These are phyloP conservation scores for Breviolum minutum DNA, from an alignment of 73 alveolate species.

Conservation along the genomic window DNA sequence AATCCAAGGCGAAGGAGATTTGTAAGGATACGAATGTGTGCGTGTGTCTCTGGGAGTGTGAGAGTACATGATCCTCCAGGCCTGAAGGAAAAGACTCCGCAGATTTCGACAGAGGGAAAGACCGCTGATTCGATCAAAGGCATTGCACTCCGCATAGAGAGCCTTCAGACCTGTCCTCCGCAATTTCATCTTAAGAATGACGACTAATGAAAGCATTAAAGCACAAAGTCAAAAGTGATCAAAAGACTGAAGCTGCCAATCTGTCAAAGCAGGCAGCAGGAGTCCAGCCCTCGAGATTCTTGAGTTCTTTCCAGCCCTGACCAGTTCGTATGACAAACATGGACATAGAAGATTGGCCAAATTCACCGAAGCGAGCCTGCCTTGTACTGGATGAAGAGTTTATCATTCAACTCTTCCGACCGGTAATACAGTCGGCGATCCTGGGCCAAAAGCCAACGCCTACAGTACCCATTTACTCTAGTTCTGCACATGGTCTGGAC, in stretches of 20 bases:
- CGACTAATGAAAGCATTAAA: neutral
- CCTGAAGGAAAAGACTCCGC: slow-evolving; percentile 98
- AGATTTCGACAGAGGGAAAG: slow-evolving; percentile 97
- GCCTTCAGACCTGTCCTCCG: slow-evolving; percentile 81
- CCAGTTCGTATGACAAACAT: neutral
- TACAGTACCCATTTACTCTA: too few species aligned
- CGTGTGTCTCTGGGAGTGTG: neutral
- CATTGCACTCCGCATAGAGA: slow-evolving; percentile 81
- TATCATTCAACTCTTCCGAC: slow-evolving; percentile 98
- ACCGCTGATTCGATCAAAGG: slow-evolving; percentile 97
- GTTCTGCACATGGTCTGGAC: too few species aligned
- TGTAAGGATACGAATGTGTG: neutral
- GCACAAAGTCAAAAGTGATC: neutral
- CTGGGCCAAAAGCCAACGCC: neutral
- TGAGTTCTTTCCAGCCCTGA: slow-evolving; percentile 94
- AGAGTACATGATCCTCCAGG: slow-evolving; percentile 28
- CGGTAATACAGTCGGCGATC: slow-evolving; percentile 97
- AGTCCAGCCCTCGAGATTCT: slow-evolving; percentile 91
- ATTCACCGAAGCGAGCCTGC: neutral
- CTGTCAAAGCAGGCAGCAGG: neutral
- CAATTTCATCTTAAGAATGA: neutral
- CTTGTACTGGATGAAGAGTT: slow-evolving; percentile 98
- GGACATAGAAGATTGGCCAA: neutral
- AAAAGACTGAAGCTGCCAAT: neutral
- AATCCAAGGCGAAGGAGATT: neutral